phyloP scores from a whole-genome alignment of 1,139 yeast genomes.

The Starmera stellimalicola region DNA sequence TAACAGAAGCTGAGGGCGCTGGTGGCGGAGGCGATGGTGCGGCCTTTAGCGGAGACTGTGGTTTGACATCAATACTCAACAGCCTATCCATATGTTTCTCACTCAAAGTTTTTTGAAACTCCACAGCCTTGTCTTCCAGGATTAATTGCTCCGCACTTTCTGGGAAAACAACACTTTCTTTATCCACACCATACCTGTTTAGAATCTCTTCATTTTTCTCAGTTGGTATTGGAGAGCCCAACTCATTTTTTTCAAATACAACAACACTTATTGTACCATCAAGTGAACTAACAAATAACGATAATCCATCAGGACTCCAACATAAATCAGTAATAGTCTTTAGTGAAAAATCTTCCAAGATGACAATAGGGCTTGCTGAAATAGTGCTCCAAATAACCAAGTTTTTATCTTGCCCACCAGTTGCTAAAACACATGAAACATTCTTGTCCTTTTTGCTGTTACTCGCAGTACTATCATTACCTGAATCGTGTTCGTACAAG shows the following conservation, averaged over 20 bases:
- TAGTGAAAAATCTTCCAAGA: slow-evolving; percentile 51
- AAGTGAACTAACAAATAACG: slow-evolving; percentile 64
- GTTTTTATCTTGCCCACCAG: slow-evolving; percentile 73
- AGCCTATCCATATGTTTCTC: slow-evolving; percentile 30
- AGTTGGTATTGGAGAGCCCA: slow-evolving; percentile 61
- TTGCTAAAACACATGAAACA: slow-evolving; percentile 47
- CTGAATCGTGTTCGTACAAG: slow-evolving; percentile 31
- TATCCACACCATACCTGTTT: slow-evolving; percentile 79
- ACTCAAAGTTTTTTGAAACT: slow-evolving; percentile 19
- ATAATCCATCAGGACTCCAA: slow-evolving; percentile 73
- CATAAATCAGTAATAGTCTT: slow-evolving; percentile 65
- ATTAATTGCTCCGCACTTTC: slow-evolving; percentile 75
- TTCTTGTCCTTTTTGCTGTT: slow-evolving; percentile 8
- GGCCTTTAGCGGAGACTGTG: slow-evolving; percentile 5
- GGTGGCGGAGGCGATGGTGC: slow-evolving; percentile 6
- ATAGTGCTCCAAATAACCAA: slow-evolving; percentile 65
- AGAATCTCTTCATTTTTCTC: slow-evolving; percentile 63
- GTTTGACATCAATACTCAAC: slow-evolving; percentile 22
- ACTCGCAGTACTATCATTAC: slow-evolving; percentile 5
- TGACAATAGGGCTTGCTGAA: slow-evolving; percentile 50
- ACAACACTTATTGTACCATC: slow-evolving; percentile 81
- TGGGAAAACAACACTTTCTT: slow-evolving; percentile 76
- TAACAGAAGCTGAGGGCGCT: slow-evolving; percentile 11
- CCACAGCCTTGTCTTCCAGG: slow-evolving; percentile 56
- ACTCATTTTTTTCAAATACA: slow-evolving; percentile 56